Conservation (phyloP, 2,329 filamentous ascomycete genomes). For the Colletotrichum musae region DNA sequence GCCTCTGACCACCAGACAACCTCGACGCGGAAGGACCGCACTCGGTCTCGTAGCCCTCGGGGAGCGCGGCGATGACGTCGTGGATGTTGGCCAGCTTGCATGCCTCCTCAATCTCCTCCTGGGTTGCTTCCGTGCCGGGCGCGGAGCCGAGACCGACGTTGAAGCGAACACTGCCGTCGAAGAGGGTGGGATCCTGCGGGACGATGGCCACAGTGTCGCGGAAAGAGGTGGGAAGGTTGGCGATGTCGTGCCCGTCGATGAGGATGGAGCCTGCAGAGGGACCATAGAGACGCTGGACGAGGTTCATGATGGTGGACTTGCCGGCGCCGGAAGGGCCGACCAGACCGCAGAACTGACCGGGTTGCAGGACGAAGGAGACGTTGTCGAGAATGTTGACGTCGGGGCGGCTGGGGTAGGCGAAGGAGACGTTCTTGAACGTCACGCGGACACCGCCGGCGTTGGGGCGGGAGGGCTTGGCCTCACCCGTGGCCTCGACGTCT, state of each 20-base stretch:
- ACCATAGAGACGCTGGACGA: constrained; percentile 68
- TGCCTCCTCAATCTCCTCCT: constrained; percentile 75
- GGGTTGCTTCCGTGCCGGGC: constrained; percentile 67
- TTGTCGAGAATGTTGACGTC: constrained; percentile 63
- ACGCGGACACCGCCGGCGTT: constrained; percentile 54
- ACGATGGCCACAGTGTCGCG: constrained; percentile 69
- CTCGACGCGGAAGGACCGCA: constrained; percentile 81
- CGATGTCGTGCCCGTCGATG: constrained; percentile 66
- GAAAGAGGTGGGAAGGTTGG: constrained; percentile 52
- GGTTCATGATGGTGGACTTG: constrained; percentile 62
- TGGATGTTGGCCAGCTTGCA: constrained; percentile 80
- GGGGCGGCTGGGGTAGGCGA: constrained; percentile 73
- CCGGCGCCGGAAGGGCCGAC: constrained; percentile 63
- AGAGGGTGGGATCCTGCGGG: constrained; percentile 71
- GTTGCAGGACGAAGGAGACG: constrained; percentile 53
- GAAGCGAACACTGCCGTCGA: constrained; percentile 69
- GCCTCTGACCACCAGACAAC: constrained; percentile 84
- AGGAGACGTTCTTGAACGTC: constrained; percentile 68
- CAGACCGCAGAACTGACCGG: constrained; percentile 57
- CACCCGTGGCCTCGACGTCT: constrained; percentile 60
- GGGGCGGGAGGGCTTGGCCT: constrained; percentile 43
- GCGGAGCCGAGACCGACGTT: constrained; percentile 69
- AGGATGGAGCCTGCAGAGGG: constrained; percentile 64
- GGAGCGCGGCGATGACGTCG: constrained; percentile 74
- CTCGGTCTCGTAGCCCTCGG: constrained; percentile 76